Evolutionary conservation across 2,329 filamentous ascomycete genomes (phyloP), one percentile per base, ranked within the genome.

Genomic region (Venturia carpophila): DNA sequence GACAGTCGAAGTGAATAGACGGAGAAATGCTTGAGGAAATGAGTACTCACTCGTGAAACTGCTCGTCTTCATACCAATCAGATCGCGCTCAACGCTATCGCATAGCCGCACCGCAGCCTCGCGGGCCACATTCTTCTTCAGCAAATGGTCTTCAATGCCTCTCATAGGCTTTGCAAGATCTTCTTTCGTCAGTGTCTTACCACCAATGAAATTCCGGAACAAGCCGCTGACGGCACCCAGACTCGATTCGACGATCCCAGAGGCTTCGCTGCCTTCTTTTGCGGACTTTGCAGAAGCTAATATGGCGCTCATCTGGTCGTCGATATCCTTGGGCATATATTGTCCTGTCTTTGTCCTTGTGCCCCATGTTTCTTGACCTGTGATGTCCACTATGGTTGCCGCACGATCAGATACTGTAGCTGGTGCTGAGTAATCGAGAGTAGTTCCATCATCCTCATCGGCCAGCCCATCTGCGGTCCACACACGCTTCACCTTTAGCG

Each of bases 41-140:
- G 19, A 39, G 58, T 7, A 73, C 73, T 61, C 71, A 77, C 82
- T 92, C 75, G 97, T 93, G 75, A 97, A 99, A 73, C 82, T 95
- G 55, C 86, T 90, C 0, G 94, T 99, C 79, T 93, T 97, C 70
- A 92, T 87, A 37, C 94, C 92, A 21, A 97, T 78, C 34, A 99
- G 81, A 73, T 97, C 92, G 71, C 89, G 87, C 75, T 97, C 90
- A 7, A 99, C 93, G 63, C 91, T 91, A 68, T 95, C 88, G 74
- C 93, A 97, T 52, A 99, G 80, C 64, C 94, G 89, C 41, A 96
- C 84, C 1, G 93, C 94, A 19, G 94, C 94, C 79, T 97, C 94
- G 64, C 91, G 89, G 0, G 94, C 94, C 37, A 99, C 92, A 71
- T 99, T 99, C 81, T 99, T 99, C 78, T 89, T 87, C 67, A 99